These are phyloP conservation scores for Penicillium canescens DNA, from an alignment of 495 filamentous ascomycete species.

Conservation along the genomic window DNA sequence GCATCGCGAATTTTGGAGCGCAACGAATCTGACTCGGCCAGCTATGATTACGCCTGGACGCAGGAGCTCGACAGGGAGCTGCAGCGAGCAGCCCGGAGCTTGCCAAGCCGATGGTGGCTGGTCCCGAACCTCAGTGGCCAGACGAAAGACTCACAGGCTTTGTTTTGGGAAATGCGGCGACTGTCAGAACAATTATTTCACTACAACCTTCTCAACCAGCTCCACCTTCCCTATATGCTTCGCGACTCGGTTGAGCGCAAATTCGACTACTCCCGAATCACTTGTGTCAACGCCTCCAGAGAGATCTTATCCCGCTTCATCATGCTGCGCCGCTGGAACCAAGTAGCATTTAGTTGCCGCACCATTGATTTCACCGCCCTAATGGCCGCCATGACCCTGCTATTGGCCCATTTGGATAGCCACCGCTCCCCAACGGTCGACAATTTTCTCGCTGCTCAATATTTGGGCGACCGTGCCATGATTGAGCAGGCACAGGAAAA, in stretches of 20 bases:
- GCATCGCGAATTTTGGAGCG: slow-evolving; percentile 44
- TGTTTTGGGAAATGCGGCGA: slow-evolving; percentile 16
- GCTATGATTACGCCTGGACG: slow-evolving; percentile 22
- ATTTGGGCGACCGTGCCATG: slow-evolving; percentile 42
- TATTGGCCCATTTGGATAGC: slow-evolving; percentile 22
- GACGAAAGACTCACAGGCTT: background rate
- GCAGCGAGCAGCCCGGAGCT: slow-evolving; percentile 25
- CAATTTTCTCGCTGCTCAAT: slow-evolving; percentile 40
- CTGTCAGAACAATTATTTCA: slow-evolving; percentile 39
- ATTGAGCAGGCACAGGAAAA: slow-evolving; percentile 43
- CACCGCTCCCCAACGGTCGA: background rate
- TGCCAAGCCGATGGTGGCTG: slow-evolving; percentile 37
- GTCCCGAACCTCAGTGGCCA: slow-evolving; percentile 4
- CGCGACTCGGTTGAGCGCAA: slow-evolving; percentile 4
- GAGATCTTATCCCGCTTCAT: slow-evolving; percentile 48
- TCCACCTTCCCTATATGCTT: slow-evolving; percentile 36
- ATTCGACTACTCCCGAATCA: slow-evolving; percentile 34
- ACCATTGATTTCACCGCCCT: slow-evolving; percentile 48
- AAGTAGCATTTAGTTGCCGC: slow-evolving; percentile 38
- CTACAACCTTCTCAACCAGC: slow-evolving; percentile 35
- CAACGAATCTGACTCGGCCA: slow-evolving; percentile 21
- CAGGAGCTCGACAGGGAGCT: slow-evolving; percentile 42
- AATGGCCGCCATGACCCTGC: slow-evolving; percentile 37
- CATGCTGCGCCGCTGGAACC: slow-evolving; percentile 32
- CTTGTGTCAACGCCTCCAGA: slow-evolving; percentile 45